Conservation (phyloP, 805 yeast species). For the Candida yuanshanica region DNA sequence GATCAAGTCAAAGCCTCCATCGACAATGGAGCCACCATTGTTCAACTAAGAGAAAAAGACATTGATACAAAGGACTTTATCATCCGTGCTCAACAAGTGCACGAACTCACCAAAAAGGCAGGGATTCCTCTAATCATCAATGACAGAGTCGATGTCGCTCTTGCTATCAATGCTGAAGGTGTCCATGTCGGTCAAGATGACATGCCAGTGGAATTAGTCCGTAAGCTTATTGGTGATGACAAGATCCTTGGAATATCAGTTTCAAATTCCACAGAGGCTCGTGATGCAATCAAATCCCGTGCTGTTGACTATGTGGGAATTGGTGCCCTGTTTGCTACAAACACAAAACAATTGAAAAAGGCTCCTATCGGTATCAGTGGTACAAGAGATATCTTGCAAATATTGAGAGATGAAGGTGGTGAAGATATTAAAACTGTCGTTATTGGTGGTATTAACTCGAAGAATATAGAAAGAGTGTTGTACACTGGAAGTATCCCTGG, state of each 20-base stretch:
- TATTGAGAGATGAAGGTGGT: conserved; percentile 32
- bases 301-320: conserved; percentile 77
- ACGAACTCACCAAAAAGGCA: conserved; percentile 49
- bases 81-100: conserved; percentile 53
- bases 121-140: conserved; percentile 78
- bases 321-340: conserved; percentile 72
- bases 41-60: conserved; percentile 79
- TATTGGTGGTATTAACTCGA: conserved; percentile 71
- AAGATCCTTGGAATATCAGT: conserved; percentile 81
- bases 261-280: conserved; percentile 50
- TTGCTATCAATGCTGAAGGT: conserved; percentile 87
- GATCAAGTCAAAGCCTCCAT: conserved; percentile 62
- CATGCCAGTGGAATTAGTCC: conserved; percentile 49
- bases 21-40: conserved; percentile 68
- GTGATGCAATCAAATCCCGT: conserved; percentile 38
- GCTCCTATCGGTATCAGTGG: conserved; percentile 69
- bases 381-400: conserved; percentile 44
- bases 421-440: conserved; percentile 55
- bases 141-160: conserved; percentile 82
- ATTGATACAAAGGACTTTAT: conserved; percentile 65
- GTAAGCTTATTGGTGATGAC: conserved; percentile 62
- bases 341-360: conserved; percentile 55
- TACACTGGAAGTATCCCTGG: conserved; percentile 43
- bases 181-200: conserved; percentile 93
- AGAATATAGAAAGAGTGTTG: conserved; percentile 55